Base-by-base conservation (phyloP, 2,329 filamentous ascomycete species). In the Stachybotrys chartarum region DNA sequence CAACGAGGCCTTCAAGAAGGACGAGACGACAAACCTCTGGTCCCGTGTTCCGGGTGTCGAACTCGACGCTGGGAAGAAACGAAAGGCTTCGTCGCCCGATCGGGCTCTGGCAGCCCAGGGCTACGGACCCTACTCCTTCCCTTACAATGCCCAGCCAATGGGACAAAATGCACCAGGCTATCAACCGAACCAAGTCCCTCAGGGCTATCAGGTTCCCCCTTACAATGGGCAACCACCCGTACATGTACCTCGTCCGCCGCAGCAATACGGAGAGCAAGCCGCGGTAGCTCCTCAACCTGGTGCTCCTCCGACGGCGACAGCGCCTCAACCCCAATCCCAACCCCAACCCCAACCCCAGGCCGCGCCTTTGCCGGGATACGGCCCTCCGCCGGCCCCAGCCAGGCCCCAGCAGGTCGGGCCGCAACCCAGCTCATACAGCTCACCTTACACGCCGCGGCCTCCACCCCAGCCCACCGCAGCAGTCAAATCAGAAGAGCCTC, bases 41-140 rank as follows among this genome's bases (percentile, higher is more conserved):
- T 77, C 74, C 56, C 79, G 82, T 42, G 78, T 83, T 24, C 78
- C 77, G 2, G 81, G 80, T 2, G 76, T 84, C 30, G 79, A 83
- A 59, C 72, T 85, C 18, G 82, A 85, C 55, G 80, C 80, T 11
- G 81, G 81, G 48, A 84, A 84, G 72, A 83, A 84, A 67, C 78
- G 81, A 59, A 83, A 83, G 64, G 74, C 77, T 5, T 70, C 70
- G 3, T 80, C 80, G 12, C 79, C 79, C 7, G 80, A 82, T 59
- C 75, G 77, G n/a, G 64, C 66, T 6, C 59, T 73, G 30, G 64
- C 70, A n/a, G 67, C 67, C 2, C 66, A 74, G 53, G 72, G 69
- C 16, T 72, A 71, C 52, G 68, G 69, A 1, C 68, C 69, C 44
- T 72, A 73, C 46, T 61, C 65, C 2, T 72, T 72, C 54, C 60